phyloP scores from a whole-genome alignment of 441 rosid species.

The Gossypium laxum region DNA sequence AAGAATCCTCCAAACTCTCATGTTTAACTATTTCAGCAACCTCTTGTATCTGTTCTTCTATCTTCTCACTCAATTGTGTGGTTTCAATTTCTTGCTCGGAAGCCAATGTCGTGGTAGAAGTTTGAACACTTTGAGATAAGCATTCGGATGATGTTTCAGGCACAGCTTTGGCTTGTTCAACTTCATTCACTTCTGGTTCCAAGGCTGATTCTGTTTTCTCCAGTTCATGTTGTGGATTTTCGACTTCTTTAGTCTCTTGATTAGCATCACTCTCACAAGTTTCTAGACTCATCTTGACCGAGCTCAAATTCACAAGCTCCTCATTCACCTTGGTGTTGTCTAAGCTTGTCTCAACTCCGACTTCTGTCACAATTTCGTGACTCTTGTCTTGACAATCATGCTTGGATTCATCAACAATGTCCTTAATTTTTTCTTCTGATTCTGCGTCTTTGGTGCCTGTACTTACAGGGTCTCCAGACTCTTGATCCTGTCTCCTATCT shows the following conservation, averaged over 20 bases:
- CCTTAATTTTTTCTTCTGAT: conserved; percentile 14
- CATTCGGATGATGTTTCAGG: background rate
- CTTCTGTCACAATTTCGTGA: conserved; percentile 1
- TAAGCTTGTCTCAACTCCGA: conserved; percentile 12
- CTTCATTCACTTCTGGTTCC: conserved; percentile 12
- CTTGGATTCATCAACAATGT: conserved; percentile 6
- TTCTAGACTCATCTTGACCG: background rate
- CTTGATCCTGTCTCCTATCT: conserved; percentile 14
- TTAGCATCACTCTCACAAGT: background rate
- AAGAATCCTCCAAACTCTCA: conserved; percentile 13
- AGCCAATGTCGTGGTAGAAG: background rate
- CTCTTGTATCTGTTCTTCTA: conserved; percentile 12
- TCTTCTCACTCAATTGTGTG: conserved; percentile 5
- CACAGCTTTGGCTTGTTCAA: conserved; percentile 12
- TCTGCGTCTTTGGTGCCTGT: background rate
- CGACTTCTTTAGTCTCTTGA: conserved; percentile 3
- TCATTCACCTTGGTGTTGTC: conserved; percentile 19
- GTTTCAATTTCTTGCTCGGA: background rate
- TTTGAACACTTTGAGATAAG: background rate
- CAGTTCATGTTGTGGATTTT: background rate
- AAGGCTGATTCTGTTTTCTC: conserved; percentile 10
- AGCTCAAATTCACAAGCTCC: background rate
- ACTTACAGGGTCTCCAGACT: background rate
- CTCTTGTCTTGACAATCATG: background rate
- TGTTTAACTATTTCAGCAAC: conserved; percentile 14